Evolutionary conservation across 352 stramenopile genomes (phyloP).

Genomic region (Sclerospora graminicola): DNA sequence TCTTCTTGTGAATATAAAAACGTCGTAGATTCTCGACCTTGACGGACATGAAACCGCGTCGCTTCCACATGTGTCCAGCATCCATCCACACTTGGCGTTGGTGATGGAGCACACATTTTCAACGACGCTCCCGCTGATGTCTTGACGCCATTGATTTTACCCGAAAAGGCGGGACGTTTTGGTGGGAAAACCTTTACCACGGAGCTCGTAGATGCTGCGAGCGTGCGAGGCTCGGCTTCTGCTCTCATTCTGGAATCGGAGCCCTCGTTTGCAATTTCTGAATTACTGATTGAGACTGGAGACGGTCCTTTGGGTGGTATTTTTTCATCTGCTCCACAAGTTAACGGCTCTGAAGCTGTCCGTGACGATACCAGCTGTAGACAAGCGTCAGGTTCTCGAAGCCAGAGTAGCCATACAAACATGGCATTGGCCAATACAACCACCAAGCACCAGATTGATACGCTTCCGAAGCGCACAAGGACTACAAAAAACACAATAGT

Average conservation of each 20-base stretch:
- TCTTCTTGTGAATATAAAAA: no score
- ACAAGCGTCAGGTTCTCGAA: conserved; percentile 6
- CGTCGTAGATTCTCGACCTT: no score
- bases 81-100: conserved; percentile 22
- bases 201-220: no score
- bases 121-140: conserved; percentile 44
- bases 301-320: no score
- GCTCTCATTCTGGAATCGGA: no score
- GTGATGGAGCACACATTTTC: conserved; percentile 30
- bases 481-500: conserved; percentile 12
- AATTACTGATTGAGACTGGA: no score
- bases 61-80: conserved; percentile 61
- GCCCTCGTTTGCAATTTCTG: no score
- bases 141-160: conserved; percentile 29
- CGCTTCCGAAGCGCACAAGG: conserved; percentile 32
- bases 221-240: no score
- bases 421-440: conserved; percentile 30
- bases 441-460: conserved; percentile 14
- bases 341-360: not conserved
- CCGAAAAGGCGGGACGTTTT: conserved; percentile 10
- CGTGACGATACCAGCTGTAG: not conserved
- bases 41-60: conserved; percentile 71
- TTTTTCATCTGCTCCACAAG: no score
- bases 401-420: conserved; percentile 35
- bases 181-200: not conserved